These are phyloP conservation scores for Termitomyces heimii DNA, from an alignment of 768 basidiomycete genomes.

Conservation along the genomic window DNA sequence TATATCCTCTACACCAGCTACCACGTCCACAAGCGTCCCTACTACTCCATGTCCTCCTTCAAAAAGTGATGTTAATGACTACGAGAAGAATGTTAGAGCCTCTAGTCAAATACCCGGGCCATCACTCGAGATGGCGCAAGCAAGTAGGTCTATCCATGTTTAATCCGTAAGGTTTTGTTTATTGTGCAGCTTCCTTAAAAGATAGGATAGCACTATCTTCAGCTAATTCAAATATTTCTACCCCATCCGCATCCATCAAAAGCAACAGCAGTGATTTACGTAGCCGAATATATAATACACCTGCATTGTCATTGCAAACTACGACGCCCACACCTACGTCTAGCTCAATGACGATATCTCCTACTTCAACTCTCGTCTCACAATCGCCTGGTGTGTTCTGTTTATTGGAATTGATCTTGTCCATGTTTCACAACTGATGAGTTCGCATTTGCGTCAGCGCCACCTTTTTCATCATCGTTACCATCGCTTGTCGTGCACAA, in stretches of 20 bases:
- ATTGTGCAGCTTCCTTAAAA: conserved; percentile 6
- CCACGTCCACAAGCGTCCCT: background rate
- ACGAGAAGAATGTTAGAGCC: background rate
- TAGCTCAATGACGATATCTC: background rate
- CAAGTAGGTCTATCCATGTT: conserved; percentile 3
- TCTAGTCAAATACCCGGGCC: background rate
- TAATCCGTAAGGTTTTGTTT: background rate
- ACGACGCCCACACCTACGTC: background rate
- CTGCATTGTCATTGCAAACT: background rate
- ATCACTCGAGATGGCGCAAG: conserved; percentile 3
- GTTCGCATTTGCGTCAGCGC: background rate
- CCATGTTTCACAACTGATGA: background rate
- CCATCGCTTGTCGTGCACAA: background rate
- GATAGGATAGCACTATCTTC: conserved; percentile 9
- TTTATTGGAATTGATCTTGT: background rate
- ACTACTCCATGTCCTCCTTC: background rate
- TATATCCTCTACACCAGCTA: background rate
- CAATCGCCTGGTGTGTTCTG: conserved; percentile 6
- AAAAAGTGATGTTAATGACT: background rate
- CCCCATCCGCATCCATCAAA: background rate
- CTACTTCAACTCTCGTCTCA: conserved; percentile 5
- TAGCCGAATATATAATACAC: conserved; percentile 10
- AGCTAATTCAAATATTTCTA: background rate
- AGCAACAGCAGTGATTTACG: conserved; percentile 8
- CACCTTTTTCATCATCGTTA: conserved; percentile 7